phyloP scores from a whole-genome alignment of 805 yeast species.

The Saturnispora saitoi region DNA sequence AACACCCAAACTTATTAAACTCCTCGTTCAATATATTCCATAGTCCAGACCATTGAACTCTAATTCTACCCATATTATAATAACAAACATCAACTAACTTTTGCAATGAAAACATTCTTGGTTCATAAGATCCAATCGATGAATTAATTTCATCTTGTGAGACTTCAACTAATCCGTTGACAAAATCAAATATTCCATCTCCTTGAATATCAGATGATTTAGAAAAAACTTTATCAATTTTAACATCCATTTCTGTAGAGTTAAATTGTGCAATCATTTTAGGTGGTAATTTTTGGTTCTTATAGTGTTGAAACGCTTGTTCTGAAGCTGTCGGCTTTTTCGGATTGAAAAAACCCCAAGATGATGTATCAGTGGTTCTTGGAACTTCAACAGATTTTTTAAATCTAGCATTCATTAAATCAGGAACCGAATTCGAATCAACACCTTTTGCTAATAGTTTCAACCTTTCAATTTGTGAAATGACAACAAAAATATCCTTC shows the following conservation, averaged over 20 bases:
- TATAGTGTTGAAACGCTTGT: slow-evolving; percentile 60
- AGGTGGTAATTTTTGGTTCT: slow-evolving; percentile 57
- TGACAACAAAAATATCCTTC: slow-evolving; percentile 71
- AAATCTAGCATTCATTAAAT: slow-evolving; percentile 66
- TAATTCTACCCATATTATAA: slow-evolving; percentile 92
- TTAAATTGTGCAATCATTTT: slow-evolving; percentile 49
- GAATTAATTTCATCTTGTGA: slow-evolving; percentile 87
- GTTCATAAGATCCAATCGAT: slow-evolving; percentile 71
- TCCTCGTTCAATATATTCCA: slow-evolving; percentile 93
- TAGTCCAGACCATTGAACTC: slow-evolving; percentile 92
- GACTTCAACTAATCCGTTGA: slow-evolving; percentile 77
- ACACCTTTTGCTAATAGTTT: slow-evolving; percentile 84
- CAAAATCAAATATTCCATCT: slow-evolving; percentile 78
- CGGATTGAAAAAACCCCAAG: slow-evolving; percentile 41
- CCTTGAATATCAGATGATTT: slow-evolving; percentile 75
- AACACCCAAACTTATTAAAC: slow-evolving; percentile 79
- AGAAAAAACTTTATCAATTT: slow-evolving; percentile 81
- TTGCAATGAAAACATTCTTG: slow-evolving; percentile 86
- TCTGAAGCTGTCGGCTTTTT: slow-evolving; percentile 49
- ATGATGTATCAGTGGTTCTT: slow-evolving; percentile 26
- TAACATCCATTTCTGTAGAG: slow-evolving; percentile 63
- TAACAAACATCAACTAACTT: slow-evolving; percentile 96
- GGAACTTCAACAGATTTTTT: slow-evolving; percentile 35
- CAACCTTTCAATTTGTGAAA: slow-evolving; percentile 86
- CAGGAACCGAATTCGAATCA: slow-evolving; percentile 78